phyloP scores from a whole-genome alignment of 495 filamentous ascomycete species.

The Penicillium lagena region DNA sequence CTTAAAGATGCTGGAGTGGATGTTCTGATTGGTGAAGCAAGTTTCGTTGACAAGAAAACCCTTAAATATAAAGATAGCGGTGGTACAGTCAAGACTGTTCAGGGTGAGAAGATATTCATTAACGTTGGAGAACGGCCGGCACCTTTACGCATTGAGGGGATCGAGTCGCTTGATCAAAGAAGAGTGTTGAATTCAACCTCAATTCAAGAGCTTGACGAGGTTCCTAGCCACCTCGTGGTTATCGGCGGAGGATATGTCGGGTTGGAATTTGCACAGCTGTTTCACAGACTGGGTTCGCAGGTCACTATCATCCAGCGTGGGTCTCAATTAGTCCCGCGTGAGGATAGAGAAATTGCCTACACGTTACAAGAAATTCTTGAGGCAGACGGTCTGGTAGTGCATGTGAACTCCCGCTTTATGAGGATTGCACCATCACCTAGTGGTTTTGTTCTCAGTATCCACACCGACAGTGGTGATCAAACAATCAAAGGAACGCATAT shows the following conservation, averaged over 20 bases:
- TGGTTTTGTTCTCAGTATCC: slow-evolving; percentile 4
- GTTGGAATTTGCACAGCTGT: slow-evolving; percentile 46
- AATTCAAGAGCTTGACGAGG: too few species aligned
- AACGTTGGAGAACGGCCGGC: slow-evolving; percentile 40
- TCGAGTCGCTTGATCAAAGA: slow-evolving; percentile 42
- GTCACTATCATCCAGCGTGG: slow-evolving; percentile 41
- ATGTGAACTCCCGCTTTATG: slow-evolving; percentile 17
- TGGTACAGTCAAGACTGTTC: slow-evolving; percentile 1
- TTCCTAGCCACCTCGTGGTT: slow-evolving; percentile 40
- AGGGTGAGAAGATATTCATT: slow-evolving; percentile 37
- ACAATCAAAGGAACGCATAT: slow-evolving; percentile 21
- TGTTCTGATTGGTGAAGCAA: slow-evolving; percentile 37
- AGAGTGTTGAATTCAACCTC: slow-evolving; percentile 20
- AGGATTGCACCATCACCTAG: slow-evolving; percentile 4
- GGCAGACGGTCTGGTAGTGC: slow-evolving; percentile 7
- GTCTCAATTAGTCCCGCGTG: slow-evolving; percentile 30
- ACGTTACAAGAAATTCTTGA: too few species aligned
- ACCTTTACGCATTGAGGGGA: slow-evolving; percentile 20
- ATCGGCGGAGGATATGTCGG: slow-evolving; percentile 46
- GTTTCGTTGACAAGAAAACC: slow-evolving; percentile 25
- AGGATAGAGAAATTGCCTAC: too few species aligned
- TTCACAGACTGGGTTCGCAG: slow-evolving; percentile 34
- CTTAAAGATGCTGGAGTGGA: slow-evolving; percentile 30
- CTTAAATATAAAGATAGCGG: slow-evolving; percentile 2
- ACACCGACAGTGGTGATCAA: slow-evolving; percentile 5